Evolutionary conservation across 1,284 basidiomycete species (phyloP).

Genomic region (Xanthoconium separans): DNA sequence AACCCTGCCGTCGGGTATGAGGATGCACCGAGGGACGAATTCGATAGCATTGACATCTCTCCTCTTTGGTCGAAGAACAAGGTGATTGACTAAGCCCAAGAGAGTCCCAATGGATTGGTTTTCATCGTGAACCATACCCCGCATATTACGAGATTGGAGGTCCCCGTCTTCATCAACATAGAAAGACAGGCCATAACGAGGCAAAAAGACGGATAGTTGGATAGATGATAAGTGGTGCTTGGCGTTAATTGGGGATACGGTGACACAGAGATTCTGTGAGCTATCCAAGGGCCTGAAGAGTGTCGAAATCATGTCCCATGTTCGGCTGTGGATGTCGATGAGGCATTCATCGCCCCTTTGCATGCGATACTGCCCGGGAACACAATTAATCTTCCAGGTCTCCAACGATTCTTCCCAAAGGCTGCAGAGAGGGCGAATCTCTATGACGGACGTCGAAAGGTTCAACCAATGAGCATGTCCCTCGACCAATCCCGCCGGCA

Average conservation of each 20-base stretch:
- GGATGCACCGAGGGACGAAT: constrained; percentile 27
- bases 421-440: background rate
- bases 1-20: constrained; percentile 41
- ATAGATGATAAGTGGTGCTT: constrained; percentile 4
- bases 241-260: background rate
- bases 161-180: constrained; percentile 28
- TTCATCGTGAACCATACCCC: constrained; percentile 26
- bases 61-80: constrained; percentile 37
- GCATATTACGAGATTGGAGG: constrained; percentile 29
- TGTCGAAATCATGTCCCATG: constrained; percentile 29
- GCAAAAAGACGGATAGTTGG: constrained; percentile 37
- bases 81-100: constrained; percentile 35
- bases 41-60: background rate
- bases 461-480: constrained; percentile 41
- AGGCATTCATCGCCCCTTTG: background rate
- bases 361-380: background rate
- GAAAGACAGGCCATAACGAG: constrained; percentile 41
- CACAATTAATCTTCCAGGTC: constrained; percentile 1
- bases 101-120: constrained; percentile 28
- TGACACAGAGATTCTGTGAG: constrained; percentile 30
- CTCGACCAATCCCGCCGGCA: constrained; percentile 36
- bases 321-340: constrained; percentile 35
- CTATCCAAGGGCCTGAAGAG: constrained; percentile 31
- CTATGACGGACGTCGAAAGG: constrained; percentile 8
- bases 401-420: background rate